Percentiles rank a stretch among this genome's conserved stretches.
These are phyloP conservation scores for Potentilla sterilis DNA, from an alignment of 306 rosid species.

Conservation along the genomic window DNA sequence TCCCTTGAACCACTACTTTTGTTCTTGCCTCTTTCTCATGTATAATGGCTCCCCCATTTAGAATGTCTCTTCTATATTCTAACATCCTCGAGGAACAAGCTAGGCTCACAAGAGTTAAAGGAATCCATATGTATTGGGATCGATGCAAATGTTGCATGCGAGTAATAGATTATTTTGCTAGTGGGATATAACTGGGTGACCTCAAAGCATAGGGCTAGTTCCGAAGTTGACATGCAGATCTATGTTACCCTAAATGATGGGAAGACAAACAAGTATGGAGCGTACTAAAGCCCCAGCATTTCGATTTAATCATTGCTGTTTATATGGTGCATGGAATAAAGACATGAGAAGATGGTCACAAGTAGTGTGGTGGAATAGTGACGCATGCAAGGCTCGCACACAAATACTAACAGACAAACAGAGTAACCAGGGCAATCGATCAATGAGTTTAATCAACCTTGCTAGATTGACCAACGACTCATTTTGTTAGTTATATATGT, in stretches of 20 bases:
- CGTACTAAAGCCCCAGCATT: background rate
- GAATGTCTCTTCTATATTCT: background rate
- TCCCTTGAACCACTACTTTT: conserved; percentile 4
- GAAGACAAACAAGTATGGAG: background rate
- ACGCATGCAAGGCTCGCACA: background rate
- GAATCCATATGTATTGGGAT: background rate
- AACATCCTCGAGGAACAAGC: background rate
- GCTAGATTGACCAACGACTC: too few relatives aligned
- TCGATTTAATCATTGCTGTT: conserved; percentile 3
- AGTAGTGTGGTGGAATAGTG: background rate
- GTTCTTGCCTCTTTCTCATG: conserved; percentile 6
- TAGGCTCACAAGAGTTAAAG: background rate
- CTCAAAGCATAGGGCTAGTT: background rate
- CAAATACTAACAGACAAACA: too few relatives aligned
- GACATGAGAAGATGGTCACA: background rate
- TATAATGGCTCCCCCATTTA: background rate
- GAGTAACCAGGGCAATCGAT: too few relatives aligned
- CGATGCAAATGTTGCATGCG: background rate
- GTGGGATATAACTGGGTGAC: background rate
- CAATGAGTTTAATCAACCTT: too few relatives aligned
- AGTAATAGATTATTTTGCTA: background rate
- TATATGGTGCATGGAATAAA: background rate
- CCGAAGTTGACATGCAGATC: background rate
- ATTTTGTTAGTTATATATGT: too few relatives aligned
- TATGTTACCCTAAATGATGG: background rate